A percentile compares a stretch with the other conserved stretches of the same genome.
Conservation (phyloP, 2,329 filamentous ascomycete species). For the Cryphonectria radicalis region DNA sequence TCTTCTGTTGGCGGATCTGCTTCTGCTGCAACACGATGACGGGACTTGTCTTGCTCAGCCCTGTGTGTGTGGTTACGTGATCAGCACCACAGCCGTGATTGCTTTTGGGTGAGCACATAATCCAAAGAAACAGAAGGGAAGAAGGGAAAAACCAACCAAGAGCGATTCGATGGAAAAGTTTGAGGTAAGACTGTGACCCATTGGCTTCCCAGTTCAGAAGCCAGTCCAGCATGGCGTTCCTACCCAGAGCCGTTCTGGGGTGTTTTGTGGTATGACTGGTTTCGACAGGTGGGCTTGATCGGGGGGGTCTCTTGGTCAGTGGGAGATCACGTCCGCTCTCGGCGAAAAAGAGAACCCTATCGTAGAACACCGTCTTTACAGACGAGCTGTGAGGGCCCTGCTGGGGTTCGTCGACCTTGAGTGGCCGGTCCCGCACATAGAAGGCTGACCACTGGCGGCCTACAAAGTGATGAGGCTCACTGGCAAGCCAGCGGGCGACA, state of each 20-base stretch:
- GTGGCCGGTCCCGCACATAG: slow-evolving; percentile 44
- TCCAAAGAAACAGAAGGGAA: no score
- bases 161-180: slow-evolving; percentile 62
- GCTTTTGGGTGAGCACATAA: no score
- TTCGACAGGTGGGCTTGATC: slow-evolving; percentile 32
- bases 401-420: slow-evolving; percentile 45
- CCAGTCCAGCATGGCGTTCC: slow-evolving; percentile 53
- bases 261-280: slow-evolving; percentile 35
- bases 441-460: slow-evolving; percentile 55
- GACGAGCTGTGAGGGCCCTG: slow-evolving; percentile 36
- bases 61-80: slow-evolving; percentile 39
- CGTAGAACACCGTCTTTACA: slow-evolving; percentile 40
- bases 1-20: slow-evolving; percentile 48
- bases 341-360: slow-evolving; percentile 60
- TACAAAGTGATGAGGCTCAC: slow-evolving; percentile 46
- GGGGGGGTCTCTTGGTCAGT: not conserved
- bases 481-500: slow-evolving; percentile 48
- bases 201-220: slow-evolving; percentile 53
- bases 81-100: not conserved
- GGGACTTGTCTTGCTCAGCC: slow-evolving; percentile 55
- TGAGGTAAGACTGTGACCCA: slow-evolving; percentile 51
- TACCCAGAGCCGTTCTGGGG: slow-evolving; percentile 5
- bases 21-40: slow-evolving; percentile 49
- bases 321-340: slow-evolving; percentile 52
- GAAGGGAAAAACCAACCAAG: slow-evolving; percentile 45